Base-by-base conservation (phyloP, 805 yeast species). In the Priceomyces carsonii region DNA sequence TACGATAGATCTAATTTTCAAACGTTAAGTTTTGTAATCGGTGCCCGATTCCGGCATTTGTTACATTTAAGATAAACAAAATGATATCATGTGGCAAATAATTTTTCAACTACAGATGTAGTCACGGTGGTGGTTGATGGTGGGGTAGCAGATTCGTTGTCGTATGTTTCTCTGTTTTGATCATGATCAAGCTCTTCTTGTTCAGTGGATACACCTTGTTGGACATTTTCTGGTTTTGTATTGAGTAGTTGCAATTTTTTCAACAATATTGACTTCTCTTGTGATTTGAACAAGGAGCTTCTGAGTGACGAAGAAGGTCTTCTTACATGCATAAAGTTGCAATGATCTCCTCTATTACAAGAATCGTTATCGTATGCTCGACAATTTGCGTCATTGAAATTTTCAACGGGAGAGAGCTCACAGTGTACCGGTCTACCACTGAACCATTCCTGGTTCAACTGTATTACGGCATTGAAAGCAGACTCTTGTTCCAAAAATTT, bases 271-370 rank as follows among this genome's bases (percentile, higher is more conserved):
- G 52, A 43, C 44, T 67, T 70, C 14, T 59, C 61, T 45, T 69
- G 75, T 3, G 71, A 55, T 22, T 47, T 46, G 31, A 48, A 49
- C 36, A 85, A 59, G 9, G 63, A 69, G 4, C 47, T 53, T 29
- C 68, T 56, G 18, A 80, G 51, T 9, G 57, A 65, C 5, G 51
- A 50, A 2, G 75, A 53, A 0, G 95, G 87, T 24, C 70, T 59
- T 47, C 80, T 69, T 3, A 82, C 71, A 57, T 90, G 98, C 75
- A 88, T 83, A 58, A 85, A 89, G 58, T 90, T 90, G 61, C 98
- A 90, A 50, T 76, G 74, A 20, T 81, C 85, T 2, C 89, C 91
- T 53, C 97, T 73, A n/a, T 71, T 75, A 54, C 98, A 90, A 9
- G 63, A 64, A 16, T 69, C 60, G 2, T 68, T 59, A 24, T 81